Evolutionary conservation across 208 protist genomes (phyloP).

Genomic region (Acanthamoeba castellanii): DNA sequence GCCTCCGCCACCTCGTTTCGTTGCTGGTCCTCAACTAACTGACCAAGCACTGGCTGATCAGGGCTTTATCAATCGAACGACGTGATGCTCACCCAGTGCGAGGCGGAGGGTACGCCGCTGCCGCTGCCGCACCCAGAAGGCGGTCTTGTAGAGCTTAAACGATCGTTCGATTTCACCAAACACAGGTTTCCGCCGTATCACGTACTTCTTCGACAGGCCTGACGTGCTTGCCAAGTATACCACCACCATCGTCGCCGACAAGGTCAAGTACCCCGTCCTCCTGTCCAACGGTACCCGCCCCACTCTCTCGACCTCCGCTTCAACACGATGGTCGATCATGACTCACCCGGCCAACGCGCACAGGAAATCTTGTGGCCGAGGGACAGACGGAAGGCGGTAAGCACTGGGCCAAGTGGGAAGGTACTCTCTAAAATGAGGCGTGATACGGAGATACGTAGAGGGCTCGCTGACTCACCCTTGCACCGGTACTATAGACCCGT

Average conservation of each 20-base stretch:
- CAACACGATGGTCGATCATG: not conserved
- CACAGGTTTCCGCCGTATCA: conserved; percentile 78
- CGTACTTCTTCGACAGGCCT: conserved; percentile 79
- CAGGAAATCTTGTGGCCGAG: conserved; percentile 17
- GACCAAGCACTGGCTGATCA: not conserved
- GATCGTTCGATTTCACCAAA: not conserved
- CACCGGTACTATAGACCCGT: conserved; percentile 53
- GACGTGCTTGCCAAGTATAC: conserved; percentile 77
- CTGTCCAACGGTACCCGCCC: conserved; percentile 72
- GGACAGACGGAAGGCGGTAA: not conserved
- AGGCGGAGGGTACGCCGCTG: conserved; percentile 70
- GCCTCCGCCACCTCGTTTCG: not conserved
- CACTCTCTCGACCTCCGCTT: too few species aligned
- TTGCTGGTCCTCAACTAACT: not conserved
- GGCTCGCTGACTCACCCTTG: not conserved
- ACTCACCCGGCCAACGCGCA: not conserved
- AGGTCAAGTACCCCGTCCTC: conserved; percentile 65
- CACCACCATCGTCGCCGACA: conserved; percentile 73
- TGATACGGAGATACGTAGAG: not conserved
- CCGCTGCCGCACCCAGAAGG: not conserved
- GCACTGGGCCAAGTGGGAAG: conserved; percentile 73
- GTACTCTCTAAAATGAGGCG: not conserved
- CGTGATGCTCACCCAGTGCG: conserved; percentile 76
- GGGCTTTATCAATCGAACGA: conserved; percentile 7
- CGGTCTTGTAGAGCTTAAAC: not conserved